These are phyloP conservation scores for Beauveria sp. DNA, from an alignment of 2,329 filamentous ascomycete species.

Conservation along the genomic window DNA sequence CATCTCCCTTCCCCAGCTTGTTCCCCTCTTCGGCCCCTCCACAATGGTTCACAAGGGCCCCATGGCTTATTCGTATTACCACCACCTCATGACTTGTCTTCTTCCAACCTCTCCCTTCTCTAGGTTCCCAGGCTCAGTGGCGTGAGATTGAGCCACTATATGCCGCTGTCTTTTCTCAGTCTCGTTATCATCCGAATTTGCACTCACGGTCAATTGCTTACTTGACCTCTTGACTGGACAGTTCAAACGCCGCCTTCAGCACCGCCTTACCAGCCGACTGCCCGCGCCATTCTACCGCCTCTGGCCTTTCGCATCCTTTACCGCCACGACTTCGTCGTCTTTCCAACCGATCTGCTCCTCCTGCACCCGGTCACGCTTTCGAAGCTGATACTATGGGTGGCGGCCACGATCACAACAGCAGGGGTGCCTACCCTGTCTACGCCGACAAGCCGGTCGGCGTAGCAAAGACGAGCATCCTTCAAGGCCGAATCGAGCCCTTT, in stretches of 20 bases:
- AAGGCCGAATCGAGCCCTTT: conserved; percentile 74
- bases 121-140: neutral
- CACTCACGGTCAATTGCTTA: neutral
- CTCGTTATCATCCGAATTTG: neutral
- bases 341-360: conserved; percentile 31
- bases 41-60: conserved; percentile 2
- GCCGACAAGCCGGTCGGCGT: conserved; percentile 57
- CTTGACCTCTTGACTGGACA: conserved; percentile 6
- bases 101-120: neutral
- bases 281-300: conserved; percentile 9
- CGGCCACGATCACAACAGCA: conserved; percentile 35
- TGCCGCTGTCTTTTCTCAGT: neutral
- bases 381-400: conserved; percentile 42
- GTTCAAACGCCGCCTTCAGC: neutral
- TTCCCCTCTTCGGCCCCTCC: conserved; percentile 3
- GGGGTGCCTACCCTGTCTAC: conserved; percentile 44
- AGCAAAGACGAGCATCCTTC: conserved; percentile 79
- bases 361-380: conserved; percentile 23
- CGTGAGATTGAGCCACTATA: neutral
- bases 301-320: conserved; percentile 9
- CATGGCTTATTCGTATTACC: conserved; percentile 1
- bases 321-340: conserved; percentile 22
- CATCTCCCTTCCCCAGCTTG: conserved; percentile 2
- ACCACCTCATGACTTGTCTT: neutral
- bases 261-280: conserved; percentile 6